Base-by-base conservation (phyloP, 2,329 filamentous ascomycete genomes). In the Fonsecaea pedrosoi region DNA sequence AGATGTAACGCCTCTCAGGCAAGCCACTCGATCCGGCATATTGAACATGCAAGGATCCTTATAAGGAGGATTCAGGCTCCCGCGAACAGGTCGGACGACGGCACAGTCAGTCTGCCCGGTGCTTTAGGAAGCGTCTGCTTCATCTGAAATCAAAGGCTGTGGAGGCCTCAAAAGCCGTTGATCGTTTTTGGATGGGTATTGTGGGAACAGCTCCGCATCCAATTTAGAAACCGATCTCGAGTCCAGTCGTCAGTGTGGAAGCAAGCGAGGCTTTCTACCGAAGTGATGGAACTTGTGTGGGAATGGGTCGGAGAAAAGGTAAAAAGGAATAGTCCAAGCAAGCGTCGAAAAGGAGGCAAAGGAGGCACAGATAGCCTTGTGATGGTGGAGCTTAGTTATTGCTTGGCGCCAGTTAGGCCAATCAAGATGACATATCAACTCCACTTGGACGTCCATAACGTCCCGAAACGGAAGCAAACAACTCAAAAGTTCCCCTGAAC, bases 291-390 rank as follows among this genome's bases (percentile, higher is more conserved):
- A 54, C 40, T 61, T n/a, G n/a, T 8, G 12, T n/a, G 6, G 10
- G 30, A 25, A 25, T 18, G 7, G 50, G 6, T 30, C 15, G 13
- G 34, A 50, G 35, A 25, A 21, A 48, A 45, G 40, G 25, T 35
- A 18, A 25, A 25, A 50, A 50, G 57, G 32, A 40, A 59, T 32
- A 42, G 56, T 25, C 32, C 40, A 35, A 61, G 30, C 10, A 40
- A 32, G 58, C 2, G 18, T 53, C 25, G 25, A 25, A 25, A 25
- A 25, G 25, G 25, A 25, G 25, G 48, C 40, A 61, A 61, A 61
- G 59, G 59, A 54, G 59, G 45, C 59, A 42, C 38, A 38, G 25
- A 25, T 37, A 60, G 57, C 40, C 57, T 60, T 32, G 50, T 35
- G 25, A 13, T 12, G 10, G 34, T 34, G 48, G 32, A n/a, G 59